phyloP scores from a whole-genome alignment of 2,329 filamentous ascomycete genomes.

The Fusarium xylarioides region DNA sequence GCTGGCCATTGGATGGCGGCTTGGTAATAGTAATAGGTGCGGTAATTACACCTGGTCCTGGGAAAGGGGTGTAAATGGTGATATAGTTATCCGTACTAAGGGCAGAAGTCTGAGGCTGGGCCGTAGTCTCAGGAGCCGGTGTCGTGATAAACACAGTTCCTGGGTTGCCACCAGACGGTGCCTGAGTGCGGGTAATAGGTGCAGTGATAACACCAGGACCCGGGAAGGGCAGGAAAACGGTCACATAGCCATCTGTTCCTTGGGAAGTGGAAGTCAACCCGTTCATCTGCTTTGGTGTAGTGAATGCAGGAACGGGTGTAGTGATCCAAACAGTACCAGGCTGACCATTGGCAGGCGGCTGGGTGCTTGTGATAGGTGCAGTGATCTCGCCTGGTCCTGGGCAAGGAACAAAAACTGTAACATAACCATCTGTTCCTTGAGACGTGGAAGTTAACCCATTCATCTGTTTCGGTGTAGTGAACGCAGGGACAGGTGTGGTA shows the following conservation, averaged over 20 bases:
- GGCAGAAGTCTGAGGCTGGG: background rate
- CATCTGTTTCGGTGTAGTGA: constrained; percentile 3
- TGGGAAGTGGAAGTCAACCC: background rate
- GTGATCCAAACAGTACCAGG: constrained; percentile 20
- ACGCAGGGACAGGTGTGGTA: background rate
- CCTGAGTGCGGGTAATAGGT: constrained; percentile 22
- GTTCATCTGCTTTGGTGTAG: background rate
- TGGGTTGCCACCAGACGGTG: constrained; percentile 4
- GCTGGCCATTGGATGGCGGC: constrained; percentile 14
- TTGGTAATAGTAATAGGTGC: constrained; percentile 26
- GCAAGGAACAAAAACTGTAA: constrained; percentile 14
- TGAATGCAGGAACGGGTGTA: background rate
- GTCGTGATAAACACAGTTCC: constrained; percentile 32
- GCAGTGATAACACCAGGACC: constrained; percentile 23
- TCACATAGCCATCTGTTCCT: constrained; percentile 14
- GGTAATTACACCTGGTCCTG: constrained; percentile 18
- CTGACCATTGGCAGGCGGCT: background rate
- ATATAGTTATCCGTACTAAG: constrained; percentile 20
- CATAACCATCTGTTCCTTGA: background rate
- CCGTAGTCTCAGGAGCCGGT: background rate
- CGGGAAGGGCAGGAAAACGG: constrained; percentile 18
- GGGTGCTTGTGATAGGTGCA: constrained; percentile 4
- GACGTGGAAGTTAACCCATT: constrained; percentile 4
- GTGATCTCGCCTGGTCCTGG: constrained; percentile 7
- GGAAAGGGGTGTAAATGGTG: constrained; percentile 30